phyloP scores from a whole-genome alignment of 352 stramenopile species.

The Globisporangium sylvaticum region DNA sequence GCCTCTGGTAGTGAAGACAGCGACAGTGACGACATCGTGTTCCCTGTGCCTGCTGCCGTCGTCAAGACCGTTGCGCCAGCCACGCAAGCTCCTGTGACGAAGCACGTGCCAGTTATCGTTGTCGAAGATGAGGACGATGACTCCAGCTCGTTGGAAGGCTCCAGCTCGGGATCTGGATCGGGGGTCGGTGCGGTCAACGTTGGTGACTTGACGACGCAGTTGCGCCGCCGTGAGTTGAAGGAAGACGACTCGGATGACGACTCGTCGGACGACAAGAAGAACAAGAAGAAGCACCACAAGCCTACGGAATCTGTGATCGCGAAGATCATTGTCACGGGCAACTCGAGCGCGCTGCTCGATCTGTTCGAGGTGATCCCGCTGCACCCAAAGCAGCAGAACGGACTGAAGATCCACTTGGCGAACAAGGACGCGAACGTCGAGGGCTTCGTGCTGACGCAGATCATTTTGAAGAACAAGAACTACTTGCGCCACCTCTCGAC shows the following conservation, averaged over 20 bases:
- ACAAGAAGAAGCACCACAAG: conserved; percentile 10
- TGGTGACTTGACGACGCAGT: conserved; percentile 14
- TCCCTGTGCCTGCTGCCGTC: conserved; percentile 3
- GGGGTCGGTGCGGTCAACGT: background rate
- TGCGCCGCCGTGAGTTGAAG: conserved; percentile 4
- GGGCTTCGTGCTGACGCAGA: conserved; percentile 52
- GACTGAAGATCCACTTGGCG: conserved; percentile 42
- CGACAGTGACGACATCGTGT: background rate
- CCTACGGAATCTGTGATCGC: conserved; percentile 32
- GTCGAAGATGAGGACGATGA: background rate
- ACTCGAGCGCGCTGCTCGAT: conserved; percentile 47
- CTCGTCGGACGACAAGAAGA: conserved; percentile 13
- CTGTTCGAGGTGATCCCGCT: conserved; percentile 39
- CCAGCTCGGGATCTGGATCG: background rate
- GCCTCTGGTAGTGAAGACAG: background rate
- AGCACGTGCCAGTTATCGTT: background rate
- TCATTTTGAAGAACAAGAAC: conserved; percentile 48
- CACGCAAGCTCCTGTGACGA: background rate
- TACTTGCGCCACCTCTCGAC: conserved; percentile 34
- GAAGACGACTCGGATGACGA: conserved; percentile 4
- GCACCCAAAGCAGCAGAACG: conserved; percentile 34
- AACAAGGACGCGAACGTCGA: conserved; percentile 47
- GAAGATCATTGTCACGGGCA: conserved; percentile 49
- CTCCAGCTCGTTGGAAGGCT: conserved; percentile 6
- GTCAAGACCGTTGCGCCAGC: background rate